Conservation (phyloP, 805 yeast species). For the Cyberlindnera petersonii region DNA sequence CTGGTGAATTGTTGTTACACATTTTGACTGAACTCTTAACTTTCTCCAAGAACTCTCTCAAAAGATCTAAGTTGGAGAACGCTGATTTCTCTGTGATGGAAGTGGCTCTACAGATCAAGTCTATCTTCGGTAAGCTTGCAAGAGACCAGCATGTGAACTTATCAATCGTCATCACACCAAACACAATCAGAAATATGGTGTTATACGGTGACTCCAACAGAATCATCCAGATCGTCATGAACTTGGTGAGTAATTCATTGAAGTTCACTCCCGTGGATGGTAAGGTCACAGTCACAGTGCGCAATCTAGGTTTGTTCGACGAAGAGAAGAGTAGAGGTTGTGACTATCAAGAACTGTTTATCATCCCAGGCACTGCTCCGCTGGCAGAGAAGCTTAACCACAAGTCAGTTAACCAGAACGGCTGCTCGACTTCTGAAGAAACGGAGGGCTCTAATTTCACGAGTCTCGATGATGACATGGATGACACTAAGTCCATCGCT, state of each 20-base stretch:
- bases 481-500: constrained; percentile 17
- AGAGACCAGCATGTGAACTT: constrained; percentile 71
- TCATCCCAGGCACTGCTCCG: constrained; percentile 25
- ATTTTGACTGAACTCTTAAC: constrained; percentile 87
- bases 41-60: constrained; percentile 86
- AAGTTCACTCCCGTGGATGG: constrained; percentile 94
- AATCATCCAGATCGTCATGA: constrained; percentile 88
- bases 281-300: constrained; percentile 59
- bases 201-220: constrained; percentile 86
- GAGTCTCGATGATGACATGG: constrained; percentile 11
- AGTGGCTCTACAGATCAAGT: constrained; percentile 76
- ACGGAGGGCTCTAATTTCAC: constrained; percentile 11
- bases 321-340: constrained; percentile 39
- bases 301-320: constrained; percentile 70
- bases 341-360: constrained; percentile 44
- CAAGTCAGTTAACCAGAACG: constrained; percentile 2
- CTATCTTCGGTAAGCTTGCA: constrained; percentile 80
- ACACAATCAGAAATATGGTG: constrained; percentile 54
- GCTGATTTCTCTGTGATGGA: constrained; percentile 77
- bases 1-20: constrained; percentile 87
- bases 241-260: constrained; percentile 82
- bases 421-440: constrained; percentile 11
- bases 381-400: not conserved
- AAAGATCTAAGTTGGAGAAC: constrained; percentile 77
- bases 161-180: constrained; percentile 59